phyloP scores from a whole-genome alignment of 2,329 filamentous ascomycete species.

The Cladorrhinum sp. region DNA sequence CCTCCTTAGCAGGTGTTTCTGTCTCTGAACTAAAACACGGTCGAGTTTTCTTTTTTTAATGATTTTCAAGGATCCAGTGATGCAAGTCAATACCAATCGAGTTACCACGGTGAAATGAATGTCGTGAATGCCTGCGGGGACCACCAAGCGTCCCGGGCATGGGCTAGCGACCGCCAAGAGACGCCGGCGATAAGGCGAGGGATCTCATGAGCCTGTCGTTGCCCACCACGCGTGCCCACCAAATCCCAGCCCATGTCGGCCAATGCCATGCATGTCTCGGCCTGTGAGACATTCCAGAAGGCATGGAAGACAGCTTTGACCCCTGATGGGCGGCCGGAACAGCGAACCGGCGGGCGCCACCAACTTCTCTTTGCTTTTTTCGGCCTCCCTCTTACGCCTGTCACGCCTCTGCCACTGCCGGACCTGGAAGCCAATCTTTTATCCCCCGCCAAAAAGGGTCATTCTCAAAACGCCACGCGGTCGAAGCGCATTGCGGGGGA shows the following conservation, averaged over 20 bases:
- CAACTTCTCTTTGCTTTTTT: neutral
- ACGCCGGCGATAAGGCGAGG: neutral
- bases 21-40: too few species aligned
- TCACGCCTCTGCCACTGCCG: too few species aligned
- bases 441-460: neutral
- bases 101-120: neutral
- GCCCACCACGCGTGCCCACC: neutral
- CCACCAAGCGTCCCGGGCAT: neutral
- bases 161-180: neutral
- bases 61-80: neutral
- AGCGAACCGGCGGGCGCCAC: constrained; percentile 4
- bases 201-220: neutral
- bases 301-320: neutral
- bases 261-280: neutral
- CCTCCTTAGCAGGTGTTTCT: neutral
- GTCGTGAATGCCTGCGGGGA: neutral
- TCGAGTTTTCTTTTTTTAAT: too few species aligned
- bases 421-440: too few species aligned
- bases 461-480: neutral
- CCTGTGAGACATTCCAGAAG: constrained; percentile 12
- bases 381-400: too few species aligned
- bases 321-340: neutral
- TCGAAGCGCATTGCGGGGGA: constrained; percentile 1
- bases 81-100: neutral
- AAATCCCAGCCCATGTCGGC: too few species aligned